Base-by-base conservation (phyloP, 257 asterid genomes). In the Przewalskia tangutica region DNA sequence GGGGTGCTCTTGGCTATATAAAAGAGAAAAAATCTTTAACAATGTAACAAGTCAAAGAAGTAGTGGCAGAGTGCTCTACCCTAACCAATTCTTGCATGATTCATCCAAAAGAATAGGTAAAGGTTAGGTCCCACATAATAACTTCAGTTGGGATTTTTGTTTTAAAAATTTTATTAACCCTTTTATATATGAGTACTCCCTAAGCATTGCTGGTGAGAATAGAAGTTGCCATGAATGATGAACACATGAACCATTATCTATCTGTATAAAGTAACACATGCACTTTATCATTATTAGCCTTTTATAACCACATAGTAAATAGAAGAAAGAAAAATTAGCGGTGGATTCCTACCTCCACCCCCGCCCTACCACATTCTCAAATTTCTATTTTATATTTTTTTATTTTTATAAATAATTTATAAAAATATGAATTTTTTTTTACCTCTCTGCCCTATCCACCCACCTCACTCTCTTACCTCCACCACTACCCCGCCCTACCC, bases 171-270 rank as follows among this genome's bases (percentile, higher is more conserved):
- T 73, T 18, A 75, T 60, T 81, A 77, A 81, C 78, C 44, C 59
- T 65, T 87, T 58, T 67, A 17, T 68, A 10, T 6, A 48, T 84
- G 94, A 89, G 92, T 89, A 84, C 82, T 81, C 68, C 77, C 84
- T 71, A 88, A 87, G 91, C 85, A 84, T 89, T 88, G 84, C 86
- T 80, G 90, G 86, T 83, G 76, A 66, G 8, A 66, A 38, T 27
- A 48, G 8, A 48, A 48, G 60, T 75, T 75, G 46, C 80, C 18
- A 50, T 50, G 76, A 66, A 50, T 50, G 83, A 84, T 50, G 83
- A 84, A 86, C 91, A 87, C 90, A 90, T 89, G 91, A 87, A 83
- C 85, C 85, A 90, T 87, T 75, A 86, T 85, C 83, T 64, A 86
- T 79, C 82, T 80, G 76, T 65, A 85, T 83, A 59, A 85, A 86